These are phyloP conservation scores for Astrothelium subdiscretum DNA, from an alignment of 495 filamentous ascomycete genomes.

Conservation along the genomic window DNA sequence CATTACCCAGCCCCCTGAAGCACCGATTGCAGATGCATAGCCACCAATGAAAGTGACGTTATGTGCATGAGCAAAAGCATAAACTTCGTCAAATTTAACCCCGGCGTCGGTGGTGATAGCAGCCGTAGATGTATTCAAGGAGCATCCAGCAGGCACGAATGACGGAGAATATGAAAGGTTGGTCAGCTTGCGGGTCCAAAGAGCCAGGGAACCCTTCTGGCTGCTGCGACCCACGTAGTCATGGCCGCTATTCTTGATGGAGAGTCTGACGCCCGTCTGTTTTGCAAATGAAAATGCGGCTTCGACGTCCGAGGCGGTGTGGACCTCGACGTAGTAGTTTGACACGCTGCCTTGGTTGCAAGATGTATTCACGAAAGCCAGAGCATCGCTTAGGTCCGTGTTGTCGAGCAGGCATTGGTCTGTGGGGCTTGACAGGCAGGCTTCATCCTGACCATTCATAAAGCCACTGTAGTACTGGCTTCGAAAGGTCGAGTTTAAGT, in stretches of 20 bases:
- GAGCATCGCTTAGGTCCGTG: conserved; percentile 1
- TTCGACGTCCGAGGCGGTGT: conserved; percentile 1
- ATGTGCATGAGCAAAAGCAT: conserved; percentile 22
- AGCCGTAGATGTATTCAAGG: not conserved
- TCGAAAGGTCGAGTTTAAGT: not conserved
- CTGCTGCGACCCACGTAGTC: conserved; percentile 6
- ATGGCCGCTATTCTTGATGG: conserved; percentile 9
- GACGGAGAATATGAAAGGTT: not conserved
- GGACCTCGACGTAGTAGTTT: conserved; percentile 7
- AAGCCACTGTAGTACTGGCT: conserved; percentile 4
- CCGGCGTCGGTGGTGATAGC: conserved; percentile 5
- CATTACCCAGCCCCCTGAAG: conserved; percentile 32
- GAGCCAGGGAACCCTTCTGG: not conserved
- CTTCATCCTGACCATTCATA: not conserved
- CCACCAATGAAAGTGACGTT: conserved; percentile 23
- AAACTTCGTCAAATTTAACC: conserved; percentile 11
- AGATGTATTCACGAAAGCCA: not conserved
- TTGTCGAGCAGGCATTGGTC: conserved; percentile 6
- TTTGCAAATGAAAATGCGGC: conserved; percentile 4
- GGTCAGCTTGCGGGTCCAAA: conserved; percentile 5
- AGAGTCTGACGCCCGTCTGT: conserved; percentile 2
- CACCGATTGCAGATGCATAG: conserved; percentile 19
- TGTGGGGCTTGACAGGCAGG: not conserved
- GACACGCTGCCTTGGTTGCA: conserved; percentile 4
- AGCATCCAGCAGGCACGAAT: not conserved